Evolutionary conservation across 2,329 filamentous ascomycete genomes (phyloP).

Genomic region (Pezicula neosporulosa): DNA sequence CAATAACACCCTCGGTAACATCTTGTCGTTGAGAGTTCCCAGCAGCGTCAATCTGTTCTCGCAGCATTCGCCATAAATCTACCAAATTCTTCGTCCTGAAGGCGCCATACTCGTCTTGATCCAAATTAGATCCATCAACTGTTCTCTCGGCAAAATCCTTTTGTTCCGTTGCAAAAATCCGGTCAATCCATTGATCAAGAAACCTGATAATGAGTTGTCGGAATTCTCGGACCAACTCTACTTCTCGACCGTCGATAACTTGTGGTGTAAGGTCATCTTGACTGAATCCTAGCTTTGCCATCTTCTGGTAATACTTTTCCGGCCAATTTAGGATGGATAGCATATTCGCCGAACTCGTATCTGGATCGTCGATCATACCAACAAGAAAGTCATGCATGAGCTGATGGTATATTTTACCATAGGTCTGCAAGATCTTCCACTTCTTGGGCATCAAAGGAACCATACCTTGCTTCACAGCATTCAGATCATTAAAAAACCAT

Average conservation of each 20-base stretch:
- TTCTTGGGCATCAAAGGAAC: conserved; percentile 87
- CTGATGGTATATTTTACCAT: conserved; percentile 84
- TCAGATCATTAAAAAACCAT: conserved; percentile 98
- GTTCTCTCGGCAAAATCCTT: conserved; percentile 77
- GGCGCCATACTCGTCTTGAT: conserved; percentile 83
- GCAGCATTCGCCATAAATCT: conserved; percentile 96
- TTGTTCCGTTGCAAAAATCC: conserved; percentile 80
- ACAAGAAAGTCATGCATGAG: conserved; percentile 95
- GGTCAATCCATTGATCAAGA: conserved; percentile 96
- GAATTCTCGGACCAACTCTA: conserved; percentile 90
- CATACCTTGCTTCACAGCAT: conserved; percentile 92
- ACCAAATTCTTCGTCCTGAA: conserved; percentile 89
- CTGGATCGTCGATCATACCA: conserved; percentile 76
- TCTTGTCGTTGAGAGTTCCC: conserved; percentile 82
- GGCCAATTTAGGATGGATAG: conserved; percentile 93
- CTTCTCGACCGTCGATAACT: conserved; percentile 84
- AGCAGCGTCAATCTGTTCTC: conserved; percentile 85
- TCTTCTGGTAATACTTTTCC: conserved; percentile 94
- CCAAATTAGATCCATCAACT: conserved; percentile 70
- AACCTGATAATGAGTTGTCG: conserved; percentile 92
- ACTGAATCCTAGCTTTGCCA: conserved; percentile 81
- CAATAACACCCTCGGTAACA: conserved; percentile 91
- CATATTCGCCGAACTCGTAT: conserved; percentile 81
- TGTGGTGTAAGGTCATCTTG: conserved; percentile 78
- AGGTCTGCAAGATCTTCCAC: conserved; percentile 93